Conservation (phyloP, 441 rosid genomes). For the Gossypium trilobum region DNA sequence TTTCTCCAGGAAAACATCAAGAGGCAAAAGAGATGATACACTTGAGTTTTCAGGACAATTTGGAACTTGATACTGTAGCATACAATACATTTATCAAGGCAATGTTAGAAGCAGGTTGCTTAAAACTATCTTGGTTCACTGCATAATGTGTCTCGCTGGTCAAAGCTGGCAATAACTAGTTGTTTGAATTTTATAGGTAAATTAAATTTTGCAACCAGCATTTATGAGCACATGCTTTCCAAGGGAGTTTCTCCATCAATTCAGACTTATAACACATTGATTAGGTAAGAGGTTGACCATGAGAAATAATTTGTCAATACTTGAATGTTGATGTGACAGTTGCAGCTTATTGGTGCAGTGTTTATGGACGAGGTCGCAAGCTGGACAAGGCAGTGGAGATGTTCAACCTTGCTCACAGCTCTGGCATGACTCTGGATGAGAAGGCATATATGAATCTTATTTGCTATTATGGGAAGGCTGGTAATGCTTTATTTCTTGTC, state of each 20-base stretch:
- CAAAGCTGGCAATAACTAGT: constrained; percentile 18
- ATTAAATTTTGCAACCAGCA: constrained; percentile 46
- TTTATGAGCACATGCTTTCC: constrained; percentile 55
- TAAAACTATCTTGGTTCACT: constrained; percentile 9
- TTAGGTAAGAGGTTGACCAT: constrained; percentile 40
- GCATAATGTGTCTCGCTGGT: not conserved
- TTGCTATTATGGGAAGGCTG: constrained; percentile 64
- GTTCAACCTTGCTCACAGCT: constrained; percentile 38
- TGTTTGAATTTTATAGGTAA: constrained; percentile 41
- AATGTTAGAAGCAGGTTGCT: constrained; percentile 70
- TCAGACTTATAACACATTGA: constrained; percentile 69
- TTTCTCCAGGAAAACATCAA: constrained; percentile 51
- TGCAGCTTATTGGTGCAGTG: constrained; percentile 38
- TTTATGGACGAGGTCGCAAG: constrained; percentile 50
- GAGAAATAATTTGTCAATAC: not conserved
- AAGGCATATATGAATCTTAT: constrained; percentile 72
- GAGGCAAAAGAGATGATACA: constrained; percentile 49
- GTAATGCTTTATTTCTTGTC: constrained; percentile 27
- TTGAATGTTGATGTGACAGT: constrained; percentile 13
- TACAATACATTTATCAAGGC: constrained; percentile 82
- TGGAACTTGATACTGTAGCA: constrained; percentile 68
- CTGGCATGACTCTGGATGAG: constrained; percentile 54
- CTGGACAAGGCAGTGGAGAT: constrained; percentile 62
- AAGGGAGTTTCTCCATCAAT: constrained; percentile 49
- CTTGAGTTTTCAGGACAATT: constrained; percentile 31